Percentiles rank a stretch among this genome's conserved stretches.
These are phyloP conservation scores for Metschnikowia sp. DNA, from an alignment of 805 yeast genomes.

Conservation along the genomic window DNA sequence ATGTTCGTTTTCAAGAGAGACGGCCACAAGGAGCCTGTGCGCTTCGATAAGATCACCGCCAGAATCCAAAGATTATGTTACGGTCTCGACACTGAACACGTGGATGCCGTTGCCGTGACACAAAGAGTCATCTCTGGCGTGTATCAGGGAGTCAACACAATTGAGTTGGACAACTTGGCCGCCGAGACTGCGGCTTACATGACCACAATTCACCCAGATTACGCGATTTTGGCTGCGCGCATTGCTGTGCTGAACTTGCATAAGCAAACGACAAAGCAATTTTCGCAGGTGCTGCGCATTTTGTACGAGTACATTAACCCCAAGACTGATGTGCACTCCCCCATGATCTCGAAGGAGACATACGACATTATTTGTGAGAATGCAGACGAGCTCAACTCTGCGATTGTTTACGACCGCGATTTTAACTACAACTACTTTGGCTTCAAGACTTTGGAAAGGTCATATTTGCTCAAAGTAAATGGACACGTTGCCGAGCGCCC, in stretches of 20 bases:
- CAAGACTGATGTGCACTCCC: slow-evolving; percentile 57
- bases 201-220: slow-evolving; percentile 98
- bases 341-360: slow-evolving; percentile 43
- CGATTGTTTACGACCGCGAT: slow-evolving; percentile 48
- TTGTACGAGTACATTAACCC: slow-evolving; percentile 80
- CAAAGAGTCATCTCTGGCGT: slow-evolving; percentile 95
- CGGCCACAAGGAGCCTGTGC: slow-evolving; percentile 91
- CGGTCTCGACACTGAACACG: slow-evolving; percentile 86
- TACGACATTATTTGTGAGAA: slow-evolving; percentile 35
- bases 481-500: slow-evolving; percentile 62
- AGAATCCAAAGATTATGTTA: slow-evolving; percentile 86
- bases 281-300: slow-evolving; percentile 70
- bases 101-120: slow-evolving; percentile 93
- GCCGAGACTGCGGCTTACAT: slow-evolving; percentile 97
- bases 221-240: slow-evolving; percentile 92
- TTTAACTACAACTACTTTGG: slow-evolving; percentile 58
- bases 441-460: slow-evolving; percentile 58
- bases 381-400: slow-evolving; percentile 43
- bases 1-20: slow-evolving; percentile 91
- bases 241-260: slow-evolving; percentile 92
- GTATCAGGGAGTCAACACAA: slow-evolving; percentile 94
- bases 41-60: slow-evolving; percentile 95
- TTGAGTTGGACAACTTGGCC: slow-evolving; percentile 65
- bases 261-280: slow-evolving; percentile 87
- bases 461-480: slow-evolving; percentile 51